Base-by-base conservation (phyloP, 2,329 filamentous ascomycete genomes). In the Xylaria hypoxylon region DNA sequence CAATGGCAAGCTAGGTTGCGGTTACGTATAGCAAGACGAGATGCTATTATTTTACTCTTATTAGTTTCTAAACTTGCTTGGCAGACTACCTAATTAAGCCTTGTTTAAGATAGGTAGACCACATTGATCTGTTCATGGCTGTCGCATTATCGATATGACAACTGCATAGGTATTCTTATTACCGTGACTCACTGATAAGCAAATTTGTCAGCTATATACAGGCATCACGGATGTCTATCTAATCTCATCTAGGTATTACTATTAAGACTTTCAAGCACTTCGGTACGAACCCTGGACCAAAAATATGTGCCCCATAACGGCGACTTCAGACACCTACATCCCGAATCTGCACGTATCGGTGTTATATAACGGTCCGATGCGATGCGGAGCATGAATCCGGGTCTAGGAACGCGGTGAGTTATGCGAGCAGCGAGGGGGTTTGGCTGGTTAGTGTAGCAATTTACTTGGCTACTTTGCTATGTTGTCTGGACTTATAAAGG, bases 151-250 rank as follows among this genome's bases (percentile, higher is more conserved):
- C 52, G 44, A 58, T 57, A 42, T 56, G 28, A 45, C 50, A 31
- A 44, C 35, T 15, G 33, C 31, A 19, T 45, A n/a, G n/a, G 31
- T 13, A 2, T 35, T 17, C 13, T 44, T 17, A 51, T 11, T 17
- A 44, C n/a, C 4, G 38, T 38, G 35, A 35, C 26, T 35, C 58
- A 35, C 13, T 38, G 35, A 4, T 7, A 38, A 11, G 15, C 51
- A 19, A 17, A 65, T 65, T 65, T 65, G 56, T 65, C 50, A 65
- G 57, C 56, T 28, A 19, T 44, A 35, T 6, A 26, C 11, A 33
- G 33, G 60, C 15, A 6, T 17, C 17, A 22, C 15, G 24, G 17
- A 22, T 31, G 40, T 52, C n/a, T n/a, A n/a, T n/a, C n/a, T n/a
- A n/a, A n/a, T n/a, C n/a, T n/a, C n/a, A n/a, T n/a, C n/a, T n/a